Base-by-base conservation (phyloP, 192 early-diverging fungal genomes). In the Jimgerdemannia lactiflua region DNA sequence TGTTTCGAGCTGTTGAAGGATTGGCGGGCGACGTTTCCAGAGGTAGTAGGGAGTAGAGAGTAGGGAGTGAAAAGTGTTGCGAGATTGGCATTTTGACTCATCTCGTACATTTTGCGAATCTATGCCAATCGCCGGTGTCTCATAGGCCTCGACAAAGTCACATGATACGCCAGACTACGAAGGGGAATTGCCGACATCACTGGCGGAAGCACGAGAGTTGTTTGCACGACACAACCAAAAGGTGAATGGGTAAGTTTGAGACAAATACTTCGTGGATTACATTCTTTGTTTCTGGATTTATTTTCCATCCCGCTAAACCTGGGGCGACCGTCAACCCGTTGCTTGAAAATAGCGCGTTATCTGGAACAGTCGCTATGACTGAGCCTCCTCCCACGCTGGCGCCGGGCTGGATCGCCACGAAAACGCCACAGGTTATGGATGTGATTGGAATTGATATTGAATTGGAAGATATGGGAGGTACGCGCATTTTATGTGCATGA, bases 1-100 rank as follows among this genome's bases (percentile, higher is more conserved):
- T 79, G 75, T n/a, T 79, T 59, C 49, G 39, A 17, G 42, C 18
- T 77, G 40, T 54, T 79, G 11, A 79, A 20, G 29, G 59, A 70
- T n/a, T 79, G 78, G 78, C 49, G 49, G 14, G 49, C 8, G 49
- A 14, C 49, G 49, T 59, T 6, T 6, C 49, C 49, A 59, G 14
- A 59, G 6, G 49, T 59, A 29, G 29, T 29, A 29, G 49, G 8
- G 49, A 10, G 14, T 29, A 29, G 49, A 0, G 49, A 10, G 14
- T 59, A 59, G 6, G 6, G 49, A 59, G 6, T 59, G 49, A 14
- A 59, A 59, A 10, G 14, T 14, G 14, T 59, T 59, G 49, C 49
- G 49, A 10, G 14, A 59, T 14, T 59, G 6, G 14, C 49, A 59
- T 6, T 14, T 6, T 59, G 14, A 59, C 14, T 59, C 49, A 59